Conservation (phyloP, 352 stramenopile genomes). For the Globisporangium lucens region DNA sequence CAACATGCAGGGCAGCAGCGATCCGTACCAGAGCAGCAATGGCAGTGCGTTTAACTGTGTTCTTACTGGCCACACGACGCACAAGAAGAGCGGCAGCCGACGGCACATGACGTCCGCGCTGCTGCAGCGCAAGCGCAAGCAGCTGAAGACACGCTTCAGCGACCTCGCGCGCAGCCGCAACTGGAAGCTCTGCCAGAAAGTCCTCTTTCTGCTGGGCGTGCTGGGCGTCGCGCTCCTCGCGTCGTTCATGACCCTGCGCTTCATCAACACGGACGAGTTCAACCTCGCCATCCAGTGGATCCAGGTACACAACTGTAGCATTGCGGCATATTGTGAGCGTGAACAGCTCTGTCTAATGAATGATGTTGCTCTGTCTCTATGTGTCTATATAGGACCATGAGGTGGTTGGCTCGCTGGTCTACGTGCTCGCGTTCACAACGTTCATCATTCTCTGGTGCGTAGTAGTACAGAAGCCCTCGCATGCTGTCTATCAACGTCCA, state of each 20-base stretch:
- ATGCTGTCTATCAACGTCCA: not conserved
- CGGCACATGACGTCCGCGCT: not conserved
- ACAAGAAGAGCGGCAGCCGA: not conserved
- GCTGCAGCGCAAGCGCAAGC: slow-evolving; percentile 9
- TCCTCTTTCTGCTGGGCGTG: slow-evolving; percentile 11
- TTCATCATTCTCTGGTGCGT: slow-evolving; percentile 25
- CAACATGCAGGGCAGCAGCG: not conserved
- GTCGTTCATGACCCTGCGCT: slow-evolving; percentile 13
- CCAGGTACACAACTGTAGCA: slow-evolving; percentile 13
- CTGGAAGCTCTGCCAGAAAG: slow-evolving; percentile 15
- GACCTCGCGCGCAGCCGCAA: slow-evolving; percentile 15
- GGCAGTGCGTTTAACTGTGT: no score
- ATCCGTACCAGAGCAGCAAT: no score
- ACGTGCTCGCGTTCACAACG: slow-evolving; percentile 18
- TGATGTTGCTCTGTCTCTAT: not conserved
- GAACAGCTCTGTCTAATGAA: not conserved
- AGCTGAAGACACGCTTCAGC: slow-evolving; percentile 8
- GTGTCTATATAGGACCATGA: slow-evolving; percentile 14
- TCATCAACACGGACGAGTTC: slow-evolving; percentile 22
- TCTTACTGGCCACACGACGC: not conserved
- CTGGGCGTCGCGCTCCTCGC: slow-evolving; percentile 10
- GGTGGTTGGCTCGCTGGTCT: slow-evolving; percentile 15
- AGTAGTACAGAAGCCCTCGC: not conserved
- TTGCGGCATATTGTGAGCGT: not conserved
- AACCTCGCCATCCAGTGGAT: slow-evolving; percentile 23